phyloP scores from a whole-genome alignment of 1,284 basidiomycete species.

The Boletus mariae region DNA sequence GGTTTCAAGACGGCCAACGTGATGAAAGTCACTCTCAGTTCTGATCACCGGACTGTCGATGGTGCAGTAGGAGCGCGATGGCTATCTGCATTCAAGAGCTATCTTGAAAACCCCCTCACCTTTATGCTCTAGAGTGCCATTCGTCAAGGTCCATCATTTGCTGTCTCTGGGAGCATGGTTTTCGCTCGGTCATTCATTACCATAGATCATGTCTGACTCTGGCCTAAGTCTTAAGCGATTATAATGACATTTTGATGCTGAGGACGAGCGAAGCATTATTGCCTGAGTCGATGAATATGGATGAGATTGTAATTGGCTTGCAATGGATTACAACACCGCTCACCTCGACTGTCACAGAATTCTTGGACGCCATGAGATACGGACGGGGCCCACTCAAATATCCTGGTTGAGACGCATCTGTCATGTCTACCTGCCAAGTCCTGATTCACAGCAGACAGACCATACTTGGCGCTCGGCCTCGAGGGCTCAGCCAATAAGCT shows the following conservation, averaged over 20 bases:
- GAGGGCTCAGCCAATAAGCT: conserved; percentile 98
- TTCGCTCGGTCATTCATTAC: conserved; percentile 11
- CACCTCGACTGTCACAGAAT: background rate
- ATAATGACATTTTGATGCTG: background rate
- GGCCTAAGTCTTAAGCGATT: background rate
- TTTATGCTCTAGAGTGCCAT: conserved; percentile 72
- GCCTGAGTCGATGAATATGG: too few species aligned
- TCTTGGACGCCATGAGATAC: conserved; percentile 10
- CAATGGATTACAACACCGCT: background rate
- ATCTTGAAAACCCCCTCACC: conserved; percentile 94
- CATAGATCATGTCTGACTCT: conserved; percentile 18
- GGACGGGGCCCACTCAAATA: conserved; percentile 28
- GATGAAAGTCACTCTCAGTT: conserved; percentile 96
- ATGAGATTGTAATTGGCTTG: too few species aligned
- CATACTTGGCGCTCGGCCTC: conserved; percentile 78
- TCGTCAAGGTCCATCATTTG: background rate
- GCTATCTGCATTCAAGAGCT: conserved; percentile 93
- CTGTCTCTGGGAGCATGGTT: conserved; percentile 4
- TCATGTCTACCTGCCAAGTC: conserved; percentile 4
- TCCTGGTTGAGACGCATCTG: conserved; percentile 32
- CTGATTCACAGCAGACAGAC: conserved; percentile 43
- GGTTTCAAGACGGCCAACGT: conserved; percentile 90
- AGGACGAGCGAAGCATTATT: too few species aligned
- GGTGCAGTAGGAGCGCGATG: conserved; percentile 89
- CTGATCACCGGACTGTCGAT: conserved; percentile 94